Conservation (phyloP, 2,329 filamentous ascomycete genomes). For the Sarocladium brachiariae region DNA sequence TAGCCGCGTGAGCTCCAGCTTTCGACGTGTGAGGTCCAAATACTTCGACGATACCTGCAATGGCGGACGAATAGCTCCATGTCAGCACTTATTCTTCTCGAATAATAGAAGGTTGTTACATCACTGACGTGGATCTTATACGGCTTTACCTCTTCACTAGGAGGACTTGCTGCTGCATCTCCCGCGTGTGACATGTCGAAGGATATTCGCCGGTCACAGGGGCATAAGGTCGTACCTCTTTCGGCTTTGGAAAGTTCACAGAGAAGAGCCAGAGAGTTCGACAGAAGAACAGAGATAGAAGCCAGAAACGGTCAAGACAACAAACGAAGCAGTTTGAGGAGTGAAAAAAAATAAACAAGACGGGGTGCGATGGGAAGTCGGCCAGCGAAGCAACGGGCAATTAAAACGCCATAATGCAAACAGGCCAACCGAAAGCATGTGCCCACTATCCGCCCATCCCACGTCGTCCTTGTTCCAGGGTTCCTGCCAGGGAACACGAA, state of each 20-base stretch:
- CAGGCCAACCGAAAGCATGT: neutral
- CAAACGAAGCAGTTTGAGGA: neutral
- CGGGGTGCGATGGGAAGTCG: neutral
- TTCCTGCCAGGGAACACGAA: constrained; percentile 9
- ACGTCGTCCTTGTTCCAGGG: constrained; percentile 1
- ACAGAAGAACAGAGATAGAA: no score
- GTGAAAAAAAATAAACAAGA: constrained; percentile 5
- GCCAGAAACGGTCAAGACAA: neutral
- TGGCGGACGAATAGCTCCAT: neutral
- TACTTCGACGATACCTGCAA: constrained; percentile 58
- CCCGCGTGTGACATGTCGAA: constrained; percentile 13
- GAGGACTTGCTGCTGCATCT: constrained; percentile 17
- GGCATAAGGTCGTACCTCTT: neutral
- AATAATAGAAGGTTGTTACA: neutral
- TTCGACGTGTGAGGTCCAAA: constrained; percentile 59
- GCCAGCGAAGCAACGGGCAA: constrained; percentile 1
- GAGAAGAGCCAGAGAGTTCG: no score
- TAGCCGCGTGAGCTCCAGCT: constrained; percentile 58
- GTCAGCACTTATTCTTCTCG: constrained; percentile 20
- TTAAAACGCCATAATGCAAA: constrained; percentile 5
- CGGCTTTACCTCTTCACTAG: constrained; percentile 40
- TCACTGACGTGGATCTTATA: constrained; percentile 51
- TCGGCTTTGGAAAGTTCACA: no score
- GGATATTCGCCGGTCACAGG: neutral
- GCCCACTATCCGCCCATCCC: constrained; percentile 8